Base-by-base conservation (phyloP, 179 eudicot species). In the Patellifolia procumbens region DNA sequence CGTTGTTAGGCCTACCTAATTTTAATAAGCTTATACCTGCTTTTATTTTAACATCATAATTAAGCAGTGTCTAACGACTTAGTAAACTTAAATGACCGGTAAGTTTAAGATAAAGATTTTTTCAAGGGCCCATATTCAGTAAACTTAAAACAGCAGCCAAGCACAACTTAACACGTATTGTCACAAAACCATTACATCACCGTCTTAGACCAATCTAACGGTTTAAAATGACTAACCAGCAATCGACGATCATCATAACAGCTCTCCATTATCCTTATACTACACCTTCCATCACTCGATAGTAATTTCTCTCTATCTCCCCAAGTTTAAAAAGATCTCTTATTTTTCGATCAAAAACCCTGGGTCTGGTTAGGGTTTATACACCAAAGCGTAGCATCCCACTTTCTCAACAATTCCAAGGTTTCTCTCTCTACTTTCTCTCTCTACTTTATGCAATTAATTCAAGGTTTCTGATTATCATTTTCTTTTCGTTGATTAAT, bases 311-410 rank as follows among this genome's bases (percentile, higher is more conserved):
- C 22, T 62, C 8, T 67, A 79, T 51, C 76, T 7, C 58, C 24
- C 65, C 61, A 48, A 1, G 2, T 48, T 70, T 5, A 61, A 77
- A 43, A 42, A 49, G 61, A 20, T 26, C 77, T 10, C 62, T 31
- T 39, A 10, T 3, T 28, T 58, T n/a, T 64, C 80, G 80, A 72
- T 76, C 80, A 58, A 64, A 81, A 80, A 81, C 75, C 83, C 17
- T 58, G 52, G 26, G 52, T 49, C 80, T 80, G 46, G 32, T 26
- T 76, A 76, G 83, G 83, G 79, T 80, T 80, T 76, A 71, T 66
- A 63, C 8, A 10, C 48, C 78, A 24, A 75, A 35, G 15, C 37
- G 22, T 2, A 32, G 31, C 31, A 42, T 4, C 22, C 12, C 24
- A 10, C 43, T 9, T 45, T 8, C 74, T 59, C 77, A 32, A 34